These are phyloP conservation scores for Penicillium pulvis DNA, from an alignment of 495 filamentous ascomycete species.

Conservation along the genomic window DNA sequence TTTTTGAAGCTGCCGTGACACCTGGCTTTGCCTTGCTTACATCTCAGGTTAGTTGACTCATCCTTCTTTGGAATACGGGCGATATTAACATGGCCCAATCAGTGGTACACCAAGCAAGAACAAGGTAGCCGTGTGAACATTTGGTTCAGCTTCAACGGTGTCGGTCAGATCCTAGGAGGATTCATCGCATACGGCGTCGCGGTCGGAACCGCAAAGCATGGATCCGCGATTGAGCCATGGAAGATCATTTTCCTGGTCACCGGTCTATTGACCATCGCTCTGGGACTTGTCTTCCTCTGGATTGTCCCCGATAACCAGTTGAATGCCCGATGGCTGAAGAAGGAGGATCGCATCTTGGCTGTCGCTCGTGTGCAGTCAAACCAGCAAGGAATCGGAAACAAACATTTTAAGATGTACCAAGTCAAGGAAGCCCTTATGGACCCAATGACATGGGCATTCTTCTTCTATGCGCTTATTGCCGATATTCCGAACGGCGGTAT, in stretches of 20 bases:
- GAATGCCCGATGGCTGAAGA: slow-evolving; percentile 66
- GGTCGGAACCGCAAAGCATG: slow-evolving; percentile 52
- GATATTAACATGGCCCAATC: slow-evolving; percentile 3
- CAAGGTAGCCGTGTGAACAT: slow-evolving; percentile 59
- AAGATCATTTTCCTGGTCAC: slow-evolving; percentile 70
- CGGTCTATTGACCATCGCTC: slow-evolving; percentile 58
- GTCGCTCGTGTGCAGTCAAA: slow-evolving; percentile 64
- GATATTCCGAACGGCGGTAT: slow-evolving; percentile 72
- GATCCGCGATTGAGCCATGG: slow-evolving; percentile 60
- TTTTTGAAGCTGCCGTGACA: slow-evolving; percentile 63
- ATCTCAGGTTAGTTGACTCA: slow-evolving; percentile 39
- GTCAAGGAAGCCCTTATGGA: slow-evolving; percentile 60
- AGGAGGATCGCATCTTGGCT: slow-evolving; percentile 60
- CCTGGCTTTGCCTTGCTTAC: slow-evolving; percentile 66
- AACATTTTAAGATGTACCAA: slow-evolving; percentile 66
- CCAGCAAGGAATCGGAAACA: slow-evolving; percentile 70
- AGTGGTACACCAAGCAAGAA: slow-evolving; percentile 66
- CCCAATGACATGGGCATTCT: slow-evolving; percentile 67
- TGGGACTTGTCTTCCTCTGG: slow-evolving; percentile 62
- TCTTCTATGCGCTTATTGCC: slow-evolving; percentile 60
- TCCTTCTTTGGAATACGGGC: neutral
- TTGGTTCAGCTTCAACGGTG: slow-evolving; percentile 67
- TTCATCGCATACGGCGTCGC: slow-evolving; percentile 67
- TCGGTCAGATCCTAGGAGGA: slow-evolving; percentile 63
- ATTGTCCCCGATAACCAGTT: slow-evolving; percentile 70